Conservation (phyloP, 2,329 filamentous ascomycete species). For the Mollisiaceae sp. region DNA sequence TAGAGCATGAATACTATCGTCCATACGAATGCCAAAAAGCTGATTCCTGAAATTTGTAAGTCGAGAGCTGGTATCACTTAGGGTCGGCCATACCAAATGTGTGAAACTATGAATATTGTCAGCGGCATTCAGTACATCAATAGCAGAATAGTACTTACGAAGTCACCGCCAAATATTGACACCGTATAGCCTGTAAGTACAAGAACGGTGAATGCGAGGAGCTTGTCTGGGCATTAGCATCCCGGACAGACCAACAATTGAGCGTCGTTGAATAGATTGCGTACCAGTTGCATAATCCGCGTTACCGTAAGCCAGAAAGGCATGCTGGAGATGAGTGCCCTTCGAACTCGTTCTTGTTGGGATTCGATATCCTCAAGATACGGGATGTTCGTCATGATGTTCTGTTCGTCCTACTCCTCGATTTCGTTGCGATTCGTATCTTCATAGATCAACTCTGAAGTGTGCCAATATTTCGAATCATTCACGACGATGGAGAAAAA, state of each 20-base stretch:
- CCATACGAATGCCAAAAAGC: constrained; percentile 21
- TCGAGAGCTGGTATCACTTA: neutral
- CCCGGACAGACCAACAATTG: neutral
- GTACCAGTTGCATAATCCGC: constrained; percentile 14
- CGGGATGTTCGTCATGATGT: constrained; percentile 8
- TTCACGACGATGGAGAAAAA: neutral
- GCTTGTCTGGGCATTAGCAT: constrained; percentile 5
- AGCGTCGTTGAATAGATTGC: neutral
- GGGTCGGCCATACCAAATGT: constrained; percentile 8
- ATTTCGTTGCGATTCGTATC: neutral
- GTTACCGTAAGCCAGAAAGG: constrained; percentile 19
- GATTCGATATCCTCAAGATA: constrained; percentile 12
- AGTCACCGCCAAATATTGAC: constrained; percentile 21
- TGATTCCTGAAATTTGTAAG: constrained; percentile 13
- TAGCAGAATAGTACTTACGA: constrained; percentile 12
- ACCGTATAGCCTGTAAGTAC: constrained; percentile 18
- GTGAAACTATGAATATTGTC: constrained; percentile 10
- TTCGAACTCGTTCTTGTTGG: constrained; percentile 9
- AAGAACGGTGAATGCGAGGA: constrained; percentile 16
- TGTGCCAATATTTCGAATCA: neutral
- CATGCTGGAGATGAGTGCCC: constrained; percentile 13
- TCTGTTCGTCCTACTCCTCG: constrained; percentile 18
- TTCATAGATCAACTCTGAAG: constrained; percentile 15
- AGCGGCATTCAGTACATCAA: neutral
- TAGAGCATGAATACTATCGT: constrained; percentile 23